Evolutionary conservation across 345 rosid genomes (phyloP), one percentile per base, ranked within the genome.

Genomic region (Chamaenerion angustifolium): DNA sequence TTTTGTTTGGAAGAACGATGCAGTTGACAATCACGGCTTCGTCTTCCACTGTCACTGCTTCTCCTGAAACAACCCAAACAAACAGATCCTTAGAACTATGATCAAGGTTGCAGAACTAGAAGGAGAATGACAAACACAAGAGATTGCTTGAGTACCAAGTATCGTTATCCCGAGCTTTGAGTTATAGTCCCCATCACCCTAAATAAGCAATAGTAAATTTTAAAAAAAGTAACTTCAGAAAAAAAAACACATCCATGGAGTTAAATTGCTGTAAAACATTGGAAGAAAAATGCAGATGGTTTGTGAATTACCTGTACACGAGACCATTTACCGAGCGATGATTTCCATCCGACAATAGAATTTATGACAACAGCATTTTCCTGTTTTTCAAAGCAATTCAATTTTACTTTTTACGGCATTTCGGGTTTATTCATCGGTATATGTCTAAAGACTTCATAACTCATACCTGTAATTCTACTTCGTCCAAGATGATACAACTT

Each of bases 271-370:
- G 18, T n/a, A 19, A 18, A 7, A 17, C 10, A 40, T 11, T 40
- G 41, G 48, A 8, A 13, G 23, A 47, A 11, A 40, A 14, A 42
- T 8, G 42, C 11, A 13, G 1, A 13, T 1, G 42, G n/a, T 7
- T 14, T 3, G 5, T 0, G 16, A 55, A 45, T 71, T 76, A 66
- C 82, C 86, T 80, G 83, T 60, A 83, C 83, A 42, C 94, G 69
- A 27, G 96, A 79, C 94, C 96, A 87, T 67, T 66, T 63, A 16
- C 96, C 94, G 10, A 87, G 46, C 0, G 84, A 83, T 4, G 96
- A 83, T 62, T 76, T 87, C 96, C 96, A 87, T 14, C 87, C 95
- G 16, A 83, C 63, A 21, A 83, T 83, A 4, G 94, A 68, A 64
- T 79, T 69, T 54, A 81, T 75, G 12, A 83, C 85, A 54, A 87